A percentile compares a stretch with the other conserved stretches of the same genome.
Conservation (phyloP, 1,284 basidiomycete genomes). For the Apiotrichum sp. region DNA sequence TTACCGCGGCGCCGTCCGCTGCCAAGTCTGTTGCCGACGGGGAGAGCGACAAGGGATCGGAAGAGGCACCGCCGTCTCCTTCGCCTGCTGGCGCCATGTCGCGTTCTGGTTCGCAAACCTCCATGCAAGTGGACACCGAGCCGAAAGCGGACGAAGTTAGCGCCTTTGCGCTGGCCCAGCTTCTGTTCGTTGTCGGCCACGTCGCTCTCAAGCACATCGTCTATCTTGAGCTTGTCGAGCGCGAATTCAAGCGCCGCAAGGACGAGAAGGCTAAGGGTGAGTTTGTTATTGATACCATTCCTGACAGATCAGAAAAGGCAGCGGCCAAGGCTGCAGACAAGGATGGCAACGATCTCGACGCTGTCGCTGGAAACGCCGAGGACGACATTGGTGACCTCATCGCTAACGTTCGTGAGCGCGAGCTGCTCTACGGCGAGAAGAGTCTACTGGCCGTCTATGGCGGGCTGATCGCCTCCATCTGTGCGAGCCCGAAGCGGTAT, state of each 20-base stretch:
- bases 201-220: conserved; percentile 97
- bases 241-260: conserved; percentile 94
- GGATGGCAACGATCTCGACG: conserved; percentile 84
- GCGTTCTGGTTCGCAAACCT: conserved; percentile 14
- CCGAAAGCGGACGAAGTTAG: conserved; percentile 56
- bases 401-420: conserved; percentile 72
- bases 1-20: conserved; percentile 40
- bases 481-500: conserved; percentile 73
- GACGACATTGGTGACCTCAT: conserved; percentile 96
- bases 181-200: conserved; percentile 91
- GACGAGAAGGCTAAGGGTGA: conserved; percentile 73
- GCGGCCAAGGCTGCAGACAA: conserved; percentile 51
- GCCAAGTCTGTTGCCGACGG: conserved; percentile 3
- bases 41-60: conserved; percentile 12
- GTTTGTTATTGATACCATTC: conserved; percentile 23
- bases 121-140: conserved; percentile 12
- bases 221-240: conserved; percentile 91
- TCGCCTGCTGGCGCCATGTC: conserved; percentile 8
- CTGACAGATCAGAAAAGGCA: conserved; percentile 46
- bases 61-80: not conserved
- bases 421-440: conserved; percentile 76
- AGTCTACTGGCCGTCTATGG: conserved; percentile 82
- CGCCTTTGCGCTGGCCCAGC: conserved; percentile 79
- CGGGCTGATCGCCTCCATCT: conserved; percentile 82
- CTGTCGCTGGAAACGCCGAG: conserved; percentile 94